A percentile compares a stretch with the other conserved stretches of the same genome.
phyloP scores from a whole-genome alignment of 2,329 filamentous ascomycete genomes.

The Penicillium sp. region DNA sequence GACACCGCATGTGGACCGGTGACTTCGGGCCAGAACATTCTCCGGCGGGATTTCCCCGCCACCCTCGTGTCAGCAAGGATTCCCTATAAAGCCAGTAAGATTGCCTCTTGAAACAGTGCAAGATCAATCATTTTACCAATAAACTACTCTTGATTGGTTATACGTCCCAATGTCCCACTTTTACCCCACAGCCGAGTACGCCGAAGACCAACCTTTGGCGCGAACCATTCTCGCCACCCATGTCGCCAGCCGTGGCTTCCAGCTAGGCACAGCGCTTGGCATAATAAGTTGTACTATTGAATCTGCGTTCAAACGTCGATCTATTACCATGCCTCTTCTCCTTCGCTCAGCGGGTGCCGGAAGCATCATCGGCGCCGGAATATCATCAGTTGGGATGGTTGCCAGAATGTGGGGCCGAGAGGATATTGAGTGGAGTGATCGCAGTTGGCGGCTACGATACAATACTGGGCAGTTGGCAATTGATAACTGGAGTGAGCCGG shows the following conservation, averaged over 20 bases:
- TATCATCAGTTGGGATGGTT: conserved; percentile 48
- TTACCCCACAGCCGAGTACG: conserved; percentile 57
- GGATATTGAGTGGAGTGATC: conserved; percentile 65
- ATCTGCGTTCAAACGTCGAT: conserved; percentile 9
- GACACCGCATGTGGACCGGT: background rate
- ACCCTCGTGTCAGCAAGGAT: background rate
- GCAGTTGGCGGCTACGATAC: conserved; percentile 62
- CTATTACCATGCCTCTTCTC: conserved; percentile 34
- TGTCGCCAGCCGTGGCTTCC: conserved; percentile 58
- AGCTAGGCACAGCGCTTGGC: conserved; percentile 54
- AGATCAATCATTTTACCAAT: background rate
- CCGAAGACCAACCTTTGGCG: conserved; percentile 62
- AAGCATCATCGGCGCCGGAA: conserved; percentile 46
- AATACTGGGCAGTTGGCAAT: conserved; percentile 55
- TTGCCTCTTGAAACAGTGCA: background rate
- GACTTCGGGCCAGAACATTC: background rate
- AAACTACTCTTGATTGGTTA: background rate
- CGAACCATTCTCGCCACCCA: conserved; percentile 60
- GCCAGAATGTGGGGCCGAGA: conserved; percentile 58
- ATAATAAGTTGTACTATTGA: conserved; percentile 37
- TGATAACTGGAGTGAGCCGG: conserved; percentile 9
- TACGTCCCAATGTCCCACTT: conserved; percentile 18
- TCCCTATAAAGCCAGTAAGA: background rate
- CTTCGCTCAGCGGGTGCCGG: conserved; percentile 51
- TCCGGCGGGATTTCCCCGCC: background rate